These are phyloP conservation scores for Evernia prunastri DNA, from an alignment of 495 filamentous ascomycete species.

Conservation along the genomic window DNA sequence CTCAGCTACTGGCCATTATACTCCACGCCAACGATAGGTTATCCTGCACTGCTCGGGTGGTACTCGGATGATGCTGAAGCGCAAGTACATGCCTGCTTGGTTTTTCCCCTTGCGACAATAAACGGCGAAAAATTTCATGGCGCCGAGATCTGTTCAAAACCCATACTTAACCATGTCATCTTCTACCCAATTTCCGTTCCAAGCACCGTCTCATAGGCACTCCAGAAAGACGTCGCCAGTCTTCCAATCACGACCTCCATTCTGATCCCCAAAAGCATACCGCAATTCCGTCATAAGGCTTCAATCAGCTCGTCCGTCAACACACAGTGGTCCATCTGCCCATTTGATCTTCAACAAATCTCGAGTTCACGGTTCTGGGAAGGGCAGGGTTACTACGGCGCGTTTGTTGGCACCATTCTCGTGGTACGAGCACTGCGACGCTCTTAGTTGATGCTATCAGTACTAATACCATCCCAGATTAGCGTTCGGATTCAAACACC, in stretches of 20 bases:
- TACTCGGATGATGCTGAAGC: slow-evolving; percentile 24
- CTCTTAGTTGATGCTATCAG: not conserved
- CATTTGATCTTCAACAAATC: not conserved
- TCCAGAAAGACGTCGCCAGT: slow-evolving; percentile 1
- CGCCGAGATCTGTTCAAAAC: slow-evolving; percentile 15
- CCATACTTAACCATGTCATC: slow-evolving; percentile 8
- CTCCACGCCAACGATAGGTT: slow-evolving; percentile 24
- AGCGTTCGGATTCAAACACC: not conserved
- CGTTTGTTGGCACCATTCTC: not conserved
- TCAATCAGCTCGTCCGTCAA: not conserved
- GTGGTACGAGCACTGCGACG: not conserved
- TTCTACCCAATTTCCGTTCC: not conserved
- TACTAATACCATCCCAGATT: slow-evolving; percentile 10
- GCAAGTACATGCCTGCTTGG: slow-evolving; percentile 22
- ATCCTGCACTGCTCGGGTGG: slow-evolving; percentile 18
- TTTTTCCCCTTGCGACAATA: slow-evolving; percentile 21
- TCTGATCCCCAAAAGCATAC: not conserved
- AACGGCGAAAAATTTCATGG: slow-evolving; percentile 16
- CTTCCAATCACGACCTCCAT: not conserved
- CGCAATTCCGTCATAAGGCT: not conserved
- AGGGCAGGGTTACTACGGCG: not conserved
- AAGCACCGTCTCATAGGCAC: not conserved
- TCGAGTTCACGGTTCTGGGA: not conserved
- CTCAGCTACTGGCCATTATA: slow-evolving; percentile 23
- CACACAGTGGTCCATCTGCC: not conserved